Conservation (phyloP, 108 stramenopile genomes). For the Cyclostephanos invisitatus region DNA sequence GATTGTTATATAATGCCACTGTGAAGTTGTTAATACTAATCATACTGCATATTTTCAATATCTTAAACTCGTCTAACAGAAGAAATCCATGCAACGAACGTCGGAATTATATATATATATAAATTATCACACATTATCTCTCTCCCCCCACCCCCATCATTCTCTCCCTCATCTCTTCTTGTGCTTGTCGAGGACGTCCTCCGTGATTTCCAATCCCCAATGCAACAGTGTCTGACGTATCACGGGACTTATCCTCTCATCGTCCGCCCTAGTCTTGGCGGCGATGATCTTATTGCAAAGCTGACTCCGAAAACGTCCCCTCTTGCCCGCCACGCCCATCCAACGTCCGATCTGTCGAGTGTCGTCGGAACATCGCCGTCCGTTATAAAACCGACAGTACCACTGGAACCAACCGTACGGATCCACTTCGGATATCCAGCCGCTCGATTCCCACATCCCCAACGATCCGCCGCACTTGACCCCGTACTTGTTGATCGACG, state of each 20-base stretch:
- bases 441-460: slow-evolving; percentile 91
- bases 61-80: no score
- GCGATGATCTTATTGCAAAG: slow-evolving; percentile 91
- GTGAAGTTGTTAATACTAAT: no score
- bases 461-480: slow-evolving; percentile 93
- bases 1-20: no score
- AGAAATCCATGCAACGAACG: no score
- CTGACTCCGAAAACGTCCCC: slow-evolving; percentile 90
- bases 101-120: no score
- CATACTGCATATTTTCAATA: no score
- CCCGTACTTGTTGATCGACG: slow-evolving; percentile 81
- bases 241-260: slow-evolving; percentile 86
- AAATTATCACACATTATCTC: no score
- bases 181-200: slow-evolving; percentile 67
- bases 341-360: slow-evolving; percentile 89
- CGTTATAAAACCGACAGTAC: slow-evolving; percentile 97
- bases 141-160: no score
- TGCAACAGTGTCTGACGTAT: slow-evolving; percentile 95
- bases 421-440: slow-evolving; percentile 89
- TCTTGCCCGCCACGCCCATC: slow-evolving; percentile 78
- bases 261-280: slow-evolving; percentile 48
- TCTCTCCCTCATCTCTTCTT: slow-evolving; percentile 28
- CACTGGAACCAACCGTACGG: slow-evolving; percentile 99
- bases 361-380: slow-evolving; percentile 86
- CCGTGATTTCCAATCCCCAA: slow-evolving; percentile 94